Conservation (phyloP, 306 rosid species). For the Begonia peltatifolia region DNA sequence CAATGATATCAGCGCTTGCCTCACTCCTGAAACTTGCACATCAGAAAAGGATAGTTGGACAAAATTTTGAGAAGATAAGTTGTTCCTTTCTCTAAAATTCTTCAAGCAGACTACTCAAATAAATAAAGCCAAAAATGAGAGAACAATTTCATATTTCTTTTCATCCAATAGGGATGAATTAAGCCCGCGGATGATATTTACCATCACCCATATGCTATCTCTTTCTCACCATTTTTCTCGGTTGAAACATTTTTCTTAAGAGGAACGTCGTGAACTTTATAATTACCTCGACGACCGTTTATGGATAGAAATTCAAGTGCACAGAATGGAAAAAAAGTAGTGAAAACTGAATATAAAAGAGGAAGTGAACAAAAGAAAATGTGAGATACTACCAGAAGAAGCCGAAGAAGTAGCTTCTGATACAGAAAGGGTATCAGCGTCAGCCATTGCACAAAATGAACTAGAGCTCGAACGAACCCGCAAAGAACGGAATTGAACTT, state of each 20-base stretch:
- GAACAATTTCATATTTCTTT: not conserved
- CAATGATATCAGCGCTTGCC: constrained; percentile 75
- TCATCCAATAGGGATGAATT: not conserved
- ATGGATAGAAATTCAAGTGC: not conserved
- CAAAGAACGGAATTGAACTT: constrained; percentile 14
- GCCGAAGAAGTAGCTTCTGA: constrained; percentile 16
- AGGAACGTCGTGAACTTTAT: not conserved
- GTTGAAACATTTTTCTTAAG: not conserved
- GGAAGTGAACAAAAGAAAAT: not conserved
- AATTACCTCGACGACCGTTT: not conserved
- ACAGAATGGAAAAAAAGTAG: not conserved
- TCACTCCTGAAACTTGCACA: constrained; percentile 34
- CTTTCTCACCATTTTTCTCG: not conserved
- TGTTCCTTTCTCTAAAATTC: not conserved
- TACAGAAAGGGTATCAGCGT: constrained; percentile 16
- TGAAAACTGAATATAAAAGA: not conserved
- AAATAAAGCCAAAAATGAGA: not conserved
- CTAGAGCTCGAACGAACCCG: constrained; percentile 13
- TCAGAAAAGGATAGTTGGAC: not conserved
- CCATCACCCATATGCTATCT: not conserved
- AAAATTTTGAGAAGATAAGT: no score
- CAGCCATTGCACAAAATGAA: constrained; percentile 54
- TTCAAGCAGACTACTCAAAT: constrained; percentile 1
- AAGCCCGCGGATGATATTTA: not conserved
- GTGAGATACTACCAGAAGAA: constrained; percentile 25